These are phyloP conservation scores for Cyberlindnera mrakii DNA, from an alignment of 805 yeast genomes.

Conservation along the genomic window DNA sequence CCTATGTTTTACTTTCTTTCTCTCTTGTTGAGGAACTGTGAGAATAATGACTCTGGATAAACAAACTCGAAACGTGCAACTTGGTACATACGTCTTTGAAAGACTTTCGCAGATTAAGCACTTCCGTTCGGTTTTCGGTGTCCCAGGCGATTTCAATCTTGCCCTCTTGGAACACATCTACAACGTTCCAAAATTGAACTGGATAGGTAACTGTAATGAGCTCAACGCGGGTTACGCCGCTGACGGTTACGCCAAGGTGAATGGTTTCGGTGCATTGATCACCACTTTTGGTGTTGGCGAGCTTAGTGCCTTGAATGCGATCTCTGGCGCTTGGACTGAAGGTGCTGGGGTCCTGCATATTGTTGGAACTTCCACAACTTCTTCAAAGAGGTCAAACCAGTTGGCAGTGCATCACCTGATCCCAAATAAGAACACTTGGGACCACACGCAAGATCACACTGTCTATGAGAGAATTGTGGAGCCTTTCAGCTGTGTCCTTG, in stretches of 20 bases:
- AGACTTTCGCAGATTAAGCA: constrained; percentile 46
- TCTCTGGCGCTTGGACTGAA: constrained; percentile 80
- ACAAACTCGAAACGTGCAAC: constrained; percentile 28
- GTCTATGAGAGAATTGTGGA: constrained; percentile 53
- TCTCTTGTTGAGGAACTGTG: background rate
- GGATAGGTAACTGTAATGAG: constrained; percentile 87
- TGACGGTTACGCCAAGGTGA: constrained; percentile 73
- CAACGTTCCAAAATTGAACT: constrained; percentile 42
- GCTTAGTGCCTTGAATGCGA: constrained; percentile 76
- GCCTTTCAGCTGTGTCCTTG: constrained; percentile 47
- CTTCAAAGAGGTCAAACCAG: constrained; percentile 25
- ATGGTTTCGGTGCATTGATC: constrained; percentile 29
- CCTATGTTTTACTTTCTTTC: background rate
- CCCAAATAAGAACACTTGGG: constrained; percentile 38
- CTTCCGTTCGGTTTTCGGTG: constrained; percentile 60
- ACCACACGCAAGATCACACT: constrained; percentile 46
- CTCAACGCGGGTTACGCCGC: constrained; percentile 87
- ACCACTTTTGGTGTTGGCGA: constrained; percentile 89
- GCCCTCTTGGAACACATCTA: constrained; percentile 62
- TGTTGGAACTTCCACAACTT: constrained; percentile 68
- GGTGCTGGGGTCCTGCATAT: constrained; percentile 76
- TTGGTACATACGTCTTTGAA: constrained; percentile 61
- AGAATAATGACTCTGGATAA: constrained; percentile 14
- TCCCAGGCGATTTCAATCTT: constrained; percentile 71
- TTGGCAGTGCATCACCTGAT: constrained; percentile 45